phyloP scores from a whole-genome alignment of 345 rosid genomes.

The Eucalyptus camaldulensis region DNA sequence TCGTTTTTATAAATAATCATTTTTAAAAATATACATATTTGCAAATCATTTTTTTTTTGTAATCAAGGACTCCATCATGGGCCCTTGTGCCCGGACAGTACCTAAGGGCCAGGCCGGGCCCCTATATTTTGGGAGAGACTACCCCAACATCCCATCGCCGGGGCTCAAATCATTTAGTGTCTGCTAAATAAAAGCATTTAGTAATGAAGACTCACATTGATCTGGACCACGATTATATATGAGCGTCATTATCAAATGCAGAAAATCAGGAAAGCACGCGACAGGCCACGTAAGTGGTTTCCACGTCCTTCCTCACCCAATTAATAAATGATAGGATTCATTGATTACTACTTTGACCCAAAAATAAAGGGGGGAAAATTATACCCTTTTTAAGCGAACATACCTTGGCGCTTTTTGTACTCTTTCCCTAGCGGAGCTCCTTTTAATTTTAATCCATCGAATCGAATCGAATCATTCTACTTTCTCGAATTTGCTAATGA shows the following conservation, averaged over 20 bases:
- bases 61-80: too few species aligned
- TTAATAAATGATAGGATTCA: neutral
- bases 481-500: neutral
- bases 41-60: neutral
- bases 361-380: neutral
- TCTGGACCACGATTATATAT: neutral
- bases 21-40: neutral
- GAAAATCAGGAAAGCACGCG: neutral
- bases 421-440: neutral
- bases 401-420: neutral
- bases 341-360: neutral
- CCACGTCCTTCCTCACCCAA: neutral
- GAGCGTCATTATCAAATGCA: neutral
- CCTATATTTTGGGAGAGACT: too few species aligned
- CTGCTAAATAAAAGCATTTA: too few species aligned
- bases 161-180: neutral
- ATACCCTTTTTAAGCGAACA: neutral
- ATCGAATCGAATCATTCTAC: neutral
- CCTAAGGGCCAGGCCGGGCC: too few species aligned
- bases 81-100: too few species aligned
- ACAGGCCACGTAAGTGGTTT: neutral
- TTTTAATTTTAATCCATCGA: neutral
- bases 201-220: too few species aligned
- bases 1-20: neutral
- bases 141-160: too few species aligned